Conservation (phyloP, 768 basidiomycete species). For the Boletellus emodensis region DNA sequence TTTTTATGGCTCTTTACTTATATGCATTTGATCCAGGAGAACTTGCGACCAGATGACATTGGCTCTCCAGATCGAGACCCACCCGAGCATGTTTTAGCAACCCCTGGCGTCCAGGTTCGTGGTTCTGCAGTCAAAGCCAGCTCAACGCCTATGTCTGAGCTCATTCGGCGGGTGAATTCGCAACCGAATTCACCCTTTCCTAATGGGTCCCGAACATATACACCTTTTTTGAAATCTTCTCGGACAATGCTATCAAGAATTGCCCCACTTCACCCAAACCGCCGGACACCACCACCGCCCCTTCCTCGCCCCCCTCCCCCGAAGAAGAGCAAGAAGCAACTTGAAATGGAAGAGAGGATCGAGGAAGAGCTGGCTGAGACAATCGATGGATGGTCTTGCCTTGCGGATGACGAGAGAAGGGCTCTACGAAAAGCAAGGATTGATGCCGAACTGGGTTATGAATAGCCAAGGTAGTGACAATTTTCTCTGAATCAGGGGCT, state of each 20-base stretch:
- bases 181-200: conserved; percentile 55
- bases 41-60: conserved; percentile 3
- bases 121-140: conserved; percentile 49
- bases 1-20: not conserved
- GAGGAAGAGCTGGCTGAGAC: conserved; percentile 75
- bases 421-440: conserved; percentile 56
- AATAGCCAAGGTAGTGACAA: conserved; percentile 21
- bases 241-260: conserved; percentile 60
- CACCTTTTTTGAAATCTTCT: conserved; percentile 64
- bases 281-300: conserved; percentile 70
- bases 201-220: conserved; percentile 40
- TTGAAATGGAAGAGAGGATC: conserved; percentile 73
- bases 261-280: conserved; percentile 72
- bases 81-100: conserved; percentile 7
- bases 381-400: conserved; percentile 58
- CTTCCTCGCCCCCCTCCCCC: conserved; percentile 64
- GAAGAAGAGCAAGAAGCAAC: conserved; percentile 78
- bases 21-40: conserved; percentile 9
- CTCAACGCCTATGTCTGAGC: conserved; percentile 66
- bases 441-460: conserved; percentile 61
- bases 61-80: conserved; percentile 1
- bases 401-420: conserved; percentile 42
- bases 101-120: conserved; percentile 12
- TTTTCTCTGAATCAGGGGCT: not conserved
- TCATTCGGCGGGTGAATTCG: conserved; percentile 68